Evolutionary conservation across 129 eudicot genomes (phyloP), one percentile per base, ranked within the genome.

Genomic region (Oenanthe sinensis): DNA sequence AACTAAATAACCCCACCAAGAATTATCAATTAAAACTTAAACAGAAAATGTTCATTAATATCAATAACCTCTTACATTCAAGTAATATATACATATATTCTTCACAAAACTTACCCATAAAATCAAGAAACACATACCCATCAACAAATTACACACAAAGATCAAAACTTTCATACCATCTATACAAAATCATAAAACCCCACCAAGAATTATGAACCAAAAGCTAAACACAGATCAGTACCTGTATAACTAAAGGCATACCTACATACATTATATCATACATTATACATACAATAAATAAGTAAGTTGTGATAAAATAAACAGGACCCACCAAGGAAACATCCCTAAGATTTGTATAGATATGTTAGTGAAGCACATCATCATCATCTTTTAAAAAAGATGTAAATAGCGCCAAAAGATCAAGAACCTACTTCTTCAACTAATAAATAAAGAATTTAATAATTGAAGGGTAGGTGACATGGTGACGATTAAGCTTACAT

Each of bases 341-440:
- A 78, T 75, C 85, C 87, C 91, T 78, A 83, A 83, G 77, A 49
- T 44, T 55, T 81, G 72, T 76, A 83, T 63, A 74, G 76, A 87
- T 75, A 80, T 79, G 80, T 76, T 80, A 78, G 83, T 89, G 84
- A 91, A 88, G 81, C 89, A 89, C 90, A 84, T 87, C 86, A 60
- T 24, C 42, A 39, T 39, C 68, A 75, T 80, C 37, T 78, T 55
- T 82, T 58, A 22, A 42, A 77, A 85, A 74, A 83, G 75, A 39
- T 14, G 75, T 39, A 83, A 83, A 84, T 83, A 87, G 87, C 85
- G 86, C 91, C 84, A 92, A 81, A 60, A 80, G 79, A 62, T 83
- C 79, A 65, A 82, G 77, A 78, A 84, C 91, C 91, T 85, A 79
- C 91, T 85, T 44, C 76, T 71, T 83, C 90, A 92, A 86, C 96